Base-by-base conservation (phyloP, 2,329 filamentous ascomycete species). In the Rosellinia necatrix region DNA sequence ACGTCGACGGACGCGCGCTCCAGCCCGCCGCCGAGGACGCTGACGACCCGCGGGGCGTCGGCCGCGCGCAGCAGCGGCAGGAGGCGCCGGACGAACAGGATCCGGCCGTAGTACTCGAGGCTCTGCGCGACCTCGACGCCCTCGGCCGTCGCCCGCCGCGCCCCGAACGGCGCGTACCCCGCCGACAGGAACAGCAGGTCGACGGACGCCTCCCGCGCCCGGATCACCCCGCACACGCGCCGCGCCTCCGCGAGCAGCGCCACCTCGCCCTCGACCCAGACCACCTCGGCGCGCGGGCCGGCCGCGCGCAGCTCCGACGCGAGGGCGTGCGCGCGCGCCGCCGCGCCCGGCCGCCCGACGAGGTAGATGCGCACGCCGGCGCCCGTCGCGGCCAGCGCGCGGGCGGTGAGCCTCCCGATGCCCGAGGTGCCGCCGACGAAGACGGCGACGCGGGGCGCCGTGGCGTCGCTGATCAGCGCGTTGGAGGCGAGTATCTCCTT, bases 361-460 rank as follows among this genome's bases (percentile, higher is more conserved):
- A 80, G 47, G 59, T 80, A 80, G 59, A 75, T 72, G 51, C 69
- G 71, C n/a, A 71, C 25, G 55, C 66, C 70, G 0, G 66, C 58
- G 2, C 73, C 74, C 0, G 70, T 72, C 1, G 60, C 63, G 47
- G 74, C 71, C 1, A 80, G 56, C 13, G 70, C 74, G 25, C 50
- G 57, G 8, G 78, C 32, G 0, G 77, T 79, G 40, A 69, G 40
- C 41, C 75, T 71, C 7, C 78, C 78, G 53, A 80, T 75, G 43
- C 78, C 78, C 2, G 76, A 75, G 1, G 78, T 80, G 9, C 72
- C 78, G 30, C 77, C 76, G 4, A 74, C 72, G 57, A 80, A 79
- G 58, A 79, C 70, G 52, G 75, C 68, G 34, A 76, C 67, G 12
- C 63, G 71, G 6, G 74, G 75, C 13, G 66, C 63, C 1, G 69